A percentile compares a stretch with the other conserved stretches of the same genome.
Conservation (phyloP, 306 rosid species). For the Albizia julibrissin region DNA sequence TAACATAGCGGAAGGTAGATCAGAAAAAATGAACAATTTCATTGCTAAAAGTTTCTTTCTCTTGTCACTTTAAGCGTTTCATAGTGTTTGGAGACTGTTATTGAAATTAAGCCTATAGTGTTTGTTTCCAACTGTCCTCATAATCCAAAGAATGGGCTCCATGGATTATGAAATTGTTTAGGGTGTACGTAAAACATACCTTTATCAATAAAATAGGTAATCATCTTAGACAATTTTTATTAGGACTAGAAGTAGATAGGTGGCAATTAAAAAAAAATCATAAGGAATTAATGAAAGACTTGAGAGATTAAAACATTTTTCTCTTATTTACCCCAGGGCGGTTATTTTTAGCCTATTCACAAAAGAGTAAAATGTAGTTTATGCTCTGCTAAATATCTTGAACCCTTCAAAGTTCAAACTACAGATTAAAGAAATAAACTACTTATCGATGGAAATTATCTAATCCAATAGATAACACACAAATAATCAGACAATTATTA, state of each 20-base stretch:
- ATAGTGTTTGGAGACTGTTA: background rate
- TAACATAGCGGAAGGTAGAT: background rate
- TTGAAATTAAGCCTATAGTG: background rate
- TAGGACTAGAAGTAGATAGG: background rate
- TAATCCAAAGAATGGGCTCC: background rate
- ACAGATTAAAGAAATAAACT: background rate
- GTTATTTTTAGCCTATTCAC: background rate
- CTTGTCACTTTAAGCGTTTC: background rate
- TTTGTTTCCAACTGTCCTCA: background rate
- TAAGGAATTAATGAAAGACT: background rate
- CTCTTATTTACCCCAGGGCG: background rate
- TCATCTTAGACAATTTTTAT: background rate
- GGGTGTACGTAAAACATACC: background rate
- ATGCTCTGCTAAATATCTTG: background rate
- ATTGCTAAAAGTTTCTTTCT: background rate
- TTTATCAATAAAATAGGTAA: background rate
- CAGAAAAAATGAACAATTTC: background rate
- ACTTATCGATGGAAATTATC: background rate
- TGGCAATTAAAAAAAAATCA: background rate
- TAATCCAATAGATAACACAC: slow-evolving; percentile 16
- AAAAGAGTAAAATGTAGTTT: background rate
- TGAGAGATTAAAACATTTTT: background rate
- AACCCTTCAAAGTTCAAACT: background rate
- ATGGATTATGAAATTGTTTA: background rate
- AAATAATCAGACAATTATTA: background rate